These are phyloP conservation scores for Crithidia mellificae DNA, from an alignment of 208 protist genomes.

Conservation along the genomic window DNA sequence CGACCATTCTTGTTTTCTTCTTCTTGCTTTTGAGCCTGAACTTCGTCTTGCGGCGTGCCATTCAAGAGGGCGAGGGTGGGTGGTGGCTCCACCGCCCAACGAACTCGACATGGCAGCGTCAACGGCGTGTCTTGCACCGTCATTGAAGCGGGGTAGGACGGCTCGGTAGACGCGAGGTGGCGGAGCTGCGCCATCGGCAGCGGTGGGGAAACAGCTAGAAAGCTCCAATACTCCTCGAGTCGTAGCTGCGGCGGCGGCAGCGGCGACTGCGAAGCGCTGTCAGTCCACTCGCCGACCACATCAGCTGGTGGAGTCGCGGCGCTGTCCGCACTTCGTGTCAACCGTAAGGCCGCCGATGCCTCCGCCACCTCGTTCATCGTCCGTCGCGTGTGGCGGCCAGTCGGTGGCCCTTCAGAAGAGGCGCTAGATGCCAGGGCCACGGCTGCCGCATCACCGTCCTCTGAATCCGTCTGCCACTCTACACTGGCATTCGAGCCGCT, in stretches of 20 bases:
- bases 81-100: slow-evolving; percentile 26
- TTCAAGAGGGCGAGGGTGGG: neutral
- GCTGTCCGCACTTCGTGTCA: no score
- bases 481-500: neutral
- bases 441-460: neutral
- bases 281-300: no score
- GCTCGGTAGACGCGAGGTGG: neutral
- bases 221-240: slow-evolving; percentile 27
- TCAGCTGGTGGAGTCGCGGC: no score
- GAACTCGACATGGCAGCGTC: slow-evolving; percentile 16
- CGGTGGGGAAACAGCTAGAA: slow-evolving; percentile 19
- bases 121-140: neutral
- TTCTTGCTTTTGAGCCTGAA: no score
- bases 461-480: slow-evolving; percentile 9
- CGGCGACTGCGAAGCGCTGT: no score
- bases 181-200: slow-evolving; percentile 19
- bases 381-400: neutral
- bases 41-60: neutral
- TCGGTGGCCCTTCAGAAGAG: neutral
- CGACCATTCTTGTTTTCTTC: no score
- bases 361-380: neutral
- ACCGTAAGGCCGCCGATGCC: no score
- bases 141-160: slow-evolving; percentile 3
- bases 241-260: slow-evolving; percentile 10
- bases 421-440: neutral